A percentile compares a stretch with the other conserved stretches of the same genome.
Evolutionary conservation across 2,329 filamentous ascomycete species (phyloP).

Genomic region (Botrytis hyacinthi): DNA sequence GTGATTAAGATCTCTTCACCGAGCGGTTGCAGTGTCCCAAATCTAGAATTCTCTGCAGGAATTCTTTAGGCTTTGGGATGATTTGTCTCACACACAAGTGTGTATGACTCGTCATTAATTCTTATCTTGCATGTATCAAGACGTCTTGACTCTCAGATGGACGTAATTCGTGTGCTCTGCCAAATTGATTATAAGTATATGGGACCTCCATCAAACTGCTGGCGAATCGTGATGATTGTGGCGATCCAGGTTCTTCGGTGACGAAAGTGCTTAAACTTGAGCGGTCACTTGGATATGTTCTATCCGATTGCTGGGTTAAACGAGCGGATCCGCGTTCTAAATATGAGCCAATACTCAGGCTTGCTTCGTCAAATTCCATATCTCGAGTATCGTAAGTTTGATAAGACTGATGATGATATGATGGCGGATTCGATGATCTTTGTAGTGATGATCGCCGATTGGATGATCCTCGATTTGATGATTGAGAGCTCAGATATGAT

Average conservation of each 20-base stretch:
- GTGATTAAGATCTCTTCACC: not conserved
- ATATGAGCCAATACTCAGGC: constrained; percentile 3
- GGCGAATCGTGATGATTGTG: constrained; percentile 4
- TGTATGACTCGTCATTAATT: not conserved
- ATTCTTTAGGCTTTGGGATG: not conserved
- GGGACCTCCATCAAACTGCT: constrained; percentile 6
- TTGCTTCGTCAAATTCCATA: constrained; percentile 11
- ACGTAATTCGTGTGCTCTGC: not conserved
- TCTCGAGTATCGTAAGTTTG: constrained; percentile 11
- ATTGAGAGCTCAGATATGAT: constrained; percentile 10
- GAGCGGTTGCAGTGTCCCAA: not conserved
- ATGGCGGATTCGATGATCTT: not conserved
- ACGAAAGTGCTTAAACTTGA: not conserved
- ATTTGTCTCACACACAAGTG: constrained; percentile 2
- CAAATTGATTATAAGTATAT: not conserved
- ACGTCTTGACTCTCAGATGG: constrained; percentile 1
- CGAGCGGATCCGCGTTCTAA: not conserved
- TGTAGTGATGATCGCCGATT: not conserved
- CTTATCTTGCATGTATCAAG: constrained; percentile 7
- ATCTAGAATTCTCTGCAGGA: not conserved
- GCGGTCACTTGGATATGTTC: not conserved
- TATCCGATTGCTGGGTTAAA: constrained; percentile 6
- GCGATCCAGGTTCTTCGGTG: constrained; percentile 6
- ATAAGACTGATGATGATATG: constrained; percentile 1
- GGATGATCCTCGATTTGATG: not conserved